Base-by-base conservation (phyloP, 2,329 filamentous ascomycete genomes). In the Penicillium sp. region DNA sequence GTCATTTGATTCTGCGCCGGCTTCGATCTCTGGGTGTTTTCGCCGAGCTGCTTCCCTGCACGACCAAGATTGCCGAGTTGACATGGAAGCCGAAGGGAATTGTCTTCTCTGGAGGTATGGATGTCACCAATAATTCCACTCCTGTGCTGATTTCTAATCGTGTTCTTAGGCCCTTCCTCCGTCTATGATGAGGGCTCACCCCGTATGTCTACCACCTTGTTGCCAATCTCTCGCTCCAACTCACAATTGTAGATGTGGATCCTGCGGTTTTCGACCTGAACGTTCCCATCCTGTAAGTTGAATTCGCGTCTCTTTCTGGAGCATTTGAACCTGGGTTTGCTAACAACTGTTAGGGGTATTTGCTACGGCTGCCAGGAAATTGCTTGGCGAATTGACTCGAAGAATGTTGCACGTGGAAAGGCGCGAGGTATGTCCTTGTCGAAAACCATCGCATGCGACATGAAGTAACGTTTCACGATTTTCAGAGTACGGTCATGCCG, bases 1-100 rank as follows among this genome's bases (percentile, higher is more conserved):
- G 43, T 13, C 85, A 90, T 67, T 75, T 90, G 35, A 89, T 90
- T 63, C 82, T 83, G 8, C 78, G 88, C 46, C 81, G 88, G 32
- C 78, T 94, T 27, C 80, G 89, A 58, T 82, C 86, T 59, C 79
- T 94, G 70, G 85, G 85, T 73, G 80, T 94, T 67, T 95, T 87
- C 75, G 83, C 83, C 52, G 90, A 95, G 74, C 86, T 95, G 84
- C 81, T 94, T 38, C 87, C 87, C 24, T 95, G 90, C 48, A 94
- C 85, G 39, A 83, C 86, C 61, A 91, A 91, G 75, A 71, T 94
- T 24, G 74, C 80, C 5, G 87, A 93, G 47, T 78, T 95, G 32
- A 66, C 76, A 40, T 95, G 80, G 76, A 89, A 83, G 65, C 91
- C 91, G 18, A 86, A 85, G 65, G 91, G 90, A 58, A 83, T 97